Percentiles rank a stretch among this genome's conserved stretches.
phyloP scores from a whole-genome alignment of 257 asterid species.

The Lycium barbarum region DNA sequence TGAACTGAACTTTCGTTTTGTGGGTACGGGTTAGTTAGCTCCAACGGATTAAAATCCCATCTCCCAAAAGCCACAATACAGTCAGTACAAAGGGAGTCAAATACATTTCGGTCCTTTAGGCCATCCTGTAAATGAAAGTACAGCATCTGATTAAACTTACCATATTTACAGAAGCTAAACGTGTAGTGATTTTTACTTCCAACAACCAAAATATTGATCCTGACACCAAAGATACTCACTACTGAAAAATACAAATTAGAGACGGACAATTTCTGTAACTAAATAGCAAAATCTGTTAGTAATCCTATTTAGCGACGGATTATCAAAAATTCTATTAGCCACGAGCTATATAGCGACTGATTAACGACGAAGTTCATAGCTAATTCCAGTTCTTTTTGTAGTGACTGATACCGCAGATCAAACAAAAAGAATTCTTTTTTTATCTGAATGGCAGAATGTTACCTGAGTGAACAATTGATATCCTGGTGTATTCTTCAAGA shows the following conservation, averaged over 20 bases:
- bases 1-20: conserved; percentile 44
- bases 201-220: neutral
- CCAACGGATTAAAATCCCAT: conserved; percentile 95
- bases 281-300: no score
- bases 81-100: conserved; percentile 83
- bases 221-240: neutral
- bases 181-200: neutral
- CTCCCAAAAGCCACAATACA: conserved; percentile 72
- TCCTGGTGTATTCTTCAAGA: conserved; percentile 78
- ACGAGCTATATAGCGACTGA: no score
- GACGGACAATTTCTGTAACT: no score
- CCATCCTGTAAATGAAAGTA: conserved; percentile 55
- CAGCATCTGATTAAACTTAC: conserved; percentile 5
- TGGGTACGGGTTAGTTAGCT: conserved; percentile 59
- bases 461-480: conserved; percentile 81
- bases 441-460: conserved; percentile 12
- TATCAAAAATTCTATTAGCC: no score
- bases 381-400: no score
- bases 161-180: neutral
- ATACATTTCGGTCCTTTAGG: conserved; percentile 51
- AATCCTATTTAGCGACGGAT: no score
- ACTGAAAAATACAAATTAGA: no score
- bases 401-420: neutral
- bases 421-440: neutral
- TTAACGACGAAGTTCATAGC: no score